Base-by-base conservation (phyloP, 1,284 basidiomycete species). In the Mycosarcoma maydis region DNA sequence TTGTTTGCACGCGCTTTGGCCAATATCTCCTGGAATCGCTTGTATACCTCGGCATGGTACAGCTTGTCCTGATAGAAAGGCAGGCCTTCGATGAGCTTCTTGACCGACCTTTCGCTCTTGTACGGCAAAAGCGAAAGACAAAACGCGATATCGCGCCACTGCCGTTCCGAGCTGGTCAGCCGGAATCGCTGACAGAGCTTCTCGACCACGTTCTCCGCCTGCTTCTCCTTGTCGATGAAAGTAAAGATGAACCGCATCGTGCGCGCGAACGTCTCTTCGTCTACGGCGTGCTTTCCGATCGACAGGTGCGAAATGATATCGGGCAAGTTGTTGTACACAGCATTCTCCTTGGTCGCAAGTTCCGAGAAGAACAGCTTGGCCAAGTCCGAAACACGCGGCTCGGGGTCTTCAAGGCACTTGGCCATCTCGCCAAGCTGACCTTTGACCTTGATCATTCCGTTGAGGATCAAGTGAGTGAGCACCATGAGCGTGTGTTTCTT, bases 401-500 rank as follows among this genome's bases (percentile, higher is more conserved):
- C 95, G n/a, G 87, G 85, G 83, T 98, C 94, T 83, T 98, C 93
- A 19, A 98, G 84, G 78, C 95, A 98, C 84, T 98, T 99, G 29
- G 95, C 96, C 94, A 99, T 97, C 85, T 98, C 96, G 29, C 96
- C 95, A 4, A 98, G 85, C 82, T 98, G 95, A 1, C 96, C 96
- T 83, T 98, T 98, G 79, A 98, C 95, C 83, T 98, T 98, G 85
- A 97, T 92, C 95, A 98, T 98, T 1, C 95, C 95, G 79, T 98
- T 98, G 65, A 98, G 84, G 79, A 98, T 98, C 65, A 98, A 84
- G 83, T 98, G 94, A 4, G 95, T 98, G 58, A 98, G 86, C 42
- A 98, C 95, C 95, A 98, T 98, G 44, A 98, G 86, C 38, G 95
- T 97, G 83, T 98, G 97, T 86, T 98, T 98, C 88, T 98, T 98